phyloP scores from a whole-genome alignment of 441 rosid genomes.

The Pelargonium citronellum region DNA sequence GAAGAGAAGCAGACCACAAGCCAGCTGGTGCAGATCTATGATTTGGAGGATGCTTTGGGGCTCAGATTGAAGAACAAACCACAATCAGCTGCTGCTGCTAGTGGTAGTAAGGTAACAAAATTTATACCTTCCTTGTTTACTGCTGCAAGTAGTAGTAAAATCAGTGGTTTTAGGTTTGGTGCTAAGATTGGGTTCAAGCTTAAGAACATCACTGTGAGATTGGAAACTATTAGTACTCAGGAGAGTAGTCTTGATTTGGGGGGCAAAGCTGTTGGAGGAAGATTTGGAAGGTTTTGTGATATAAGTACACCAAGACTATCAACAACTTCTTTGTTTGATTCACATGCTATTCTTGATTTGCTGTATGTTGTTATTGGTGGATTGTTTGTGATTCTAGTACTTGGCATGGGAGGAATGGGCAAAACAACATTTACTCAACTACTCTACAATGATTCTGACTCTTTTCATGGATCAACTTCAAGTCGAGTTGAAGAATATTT shows the following conservation, averaged over 20 bases:
- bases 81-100: background rate
- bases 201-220: background rate
- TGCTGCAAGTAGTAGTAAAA: background rate
- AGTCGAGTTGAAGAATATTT: background rate
- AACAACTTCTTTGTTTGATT: background rate
- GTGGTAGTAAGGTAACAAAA: background rate
- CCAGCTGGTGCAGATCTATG: background rate
- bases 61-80: background rate
- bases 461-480: background rate
- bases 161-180: too few relatives aligned
- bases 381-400: background rate
- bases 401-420: conserved; percentile 20
- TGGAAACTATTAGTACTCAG: background rate
- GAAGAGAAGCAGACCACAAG: too few relatives aligned
- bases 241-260: background rate
- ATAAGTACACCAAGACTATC: background rate
- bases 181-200: background rate
- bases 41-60: background rate
- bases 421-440: conserved; percentile 14
- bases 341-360: background rate
- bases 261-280: background rate
- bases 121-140: background rate
- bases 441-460: conserved; percentile 10
- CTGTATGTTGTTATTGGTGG: background rate
- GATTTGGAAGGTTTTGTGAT: too few relatives aligned